Base-by-base conservation (phyloP, 192 early-diverging fungal genomes). In the Rhizoclosmatium sp. region DNA sequence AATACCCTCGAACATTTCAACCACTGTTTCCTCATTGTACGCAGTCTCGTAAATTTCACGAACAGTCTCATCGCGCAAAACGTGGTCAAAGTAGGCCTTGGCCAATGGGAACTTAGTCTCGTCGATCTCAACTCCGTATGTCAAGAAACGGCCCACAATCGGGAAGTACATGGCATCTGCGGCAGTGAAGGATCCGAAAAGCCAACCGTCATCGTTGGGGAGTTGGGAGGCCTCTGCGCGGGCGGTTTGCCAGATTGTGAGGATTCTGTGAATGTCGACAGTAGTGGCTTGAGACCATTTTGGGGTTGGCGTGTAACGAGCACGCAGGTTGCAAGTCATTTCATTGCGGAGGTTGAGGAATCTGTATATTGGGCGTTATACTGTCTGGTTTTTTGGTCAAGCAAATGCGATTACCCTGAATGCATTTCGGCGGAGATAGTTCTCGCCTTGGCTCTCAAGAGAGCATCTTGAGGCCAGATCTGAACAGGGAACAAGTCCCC, bases 131-230 rank as follows among this genome's bases (percentile, higher is more conserved):
- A 75, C 72, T 54, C 39, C 9, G 44, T 75, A 75, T 19, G 72
- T 62, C 59, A 60, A 31, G 47, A 75, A 75, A 31, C 72, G 72
- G 5, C 59, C 0, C 16, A 75, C 60, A 12, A 75, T 47, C 2
- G 72, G 72, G 45, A 75, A 75, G 42, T 61, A 75, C 72, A 75
- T 75, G 4, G 72, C 72, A 47, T 75, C 72, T 40, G 59, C 72
- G 41, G 31, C 72, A 45, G 59, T 41, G 47, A 75, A 75, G 1
- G 44, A 19, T n/a, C 72, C 70, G 47, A 75, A 75, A 21, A 75
- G 45, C 72, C 72, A 75, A 9, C 72, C 72, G 23, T 75, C 59
- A 21, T 75, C 72, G 42, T 60, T 48, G 3, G 2, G 7, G 39
- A 44, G 23, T 5, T 12, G 12, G 2, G 9, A 5, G 2, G 56